Conservation (phyloP, 108 stramenopile species). For the Cyclotella kingstonii region DNA sequence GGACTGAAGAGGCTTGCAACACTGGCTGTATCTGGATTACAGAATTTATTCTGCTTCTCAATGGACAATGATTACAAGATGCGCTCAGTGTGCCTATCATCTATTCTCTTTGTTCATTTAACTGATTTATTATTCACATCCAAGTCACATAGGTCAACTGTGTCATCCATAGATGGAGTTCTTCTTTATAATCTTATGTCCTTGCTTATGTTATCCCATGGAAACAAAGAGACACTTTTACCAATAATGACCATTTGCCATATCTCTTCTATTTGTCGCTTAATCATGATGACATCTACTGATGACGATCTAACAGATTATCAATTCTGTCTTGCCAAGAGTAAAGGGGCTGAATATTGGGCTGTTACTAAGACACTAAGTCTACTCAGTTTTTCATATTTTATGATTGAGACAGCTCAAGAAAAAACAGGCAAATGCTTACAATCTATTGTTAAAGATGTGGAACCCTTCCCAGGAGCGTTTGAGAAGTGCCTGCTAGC, state of each 20-base stretch:
- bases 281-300: conserved; percentile 35
- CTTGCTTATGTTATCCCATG: conserved; percentile 44
- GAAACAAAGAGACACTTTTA: conserved; percentile 26
- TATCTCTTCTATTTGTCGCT: conserved; percentile 21
- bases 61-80: conserved; percentile 24
- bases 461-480: conserved; percentile 5
- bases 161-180: conserved; percentile 34
- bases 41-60: conserved; percentile 43
- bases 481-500: conserved; percentile 10
- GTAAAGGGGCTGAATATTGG: conserved; percentile 46
- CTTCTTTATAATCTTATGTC: conserved; percentile 52
- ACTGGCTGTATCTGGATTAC: conserved; percentile 48
- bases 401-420: conserved; percentile 21
- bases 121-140: conserved; percentile 33
- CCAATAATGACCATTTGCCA: conserved; percentile 28
- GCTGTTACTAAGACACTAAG: conserved; percentile 60
- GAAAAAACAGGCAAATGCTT: conserved; percentile 1
- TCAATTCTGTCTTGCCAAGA: conserved; percentile 36
- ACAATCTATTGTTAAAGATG: conserved; percentile 4
- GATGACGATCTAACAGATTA: conserved; percentile 44
- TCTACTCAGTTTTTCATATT: conserved; percentile 46
- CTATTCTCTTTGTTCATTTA: conserved; percentile 25
- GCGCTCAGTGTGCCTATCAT: conserved; percentile 13
- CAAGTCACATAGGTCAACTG: conserved; percentile 23
- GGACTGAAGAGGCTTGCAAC: conserved; percentile 22